Conservation (phyloP, 495 filamentous ascomycete species). For the Pyrenopolyporus hunteri region DNA sequence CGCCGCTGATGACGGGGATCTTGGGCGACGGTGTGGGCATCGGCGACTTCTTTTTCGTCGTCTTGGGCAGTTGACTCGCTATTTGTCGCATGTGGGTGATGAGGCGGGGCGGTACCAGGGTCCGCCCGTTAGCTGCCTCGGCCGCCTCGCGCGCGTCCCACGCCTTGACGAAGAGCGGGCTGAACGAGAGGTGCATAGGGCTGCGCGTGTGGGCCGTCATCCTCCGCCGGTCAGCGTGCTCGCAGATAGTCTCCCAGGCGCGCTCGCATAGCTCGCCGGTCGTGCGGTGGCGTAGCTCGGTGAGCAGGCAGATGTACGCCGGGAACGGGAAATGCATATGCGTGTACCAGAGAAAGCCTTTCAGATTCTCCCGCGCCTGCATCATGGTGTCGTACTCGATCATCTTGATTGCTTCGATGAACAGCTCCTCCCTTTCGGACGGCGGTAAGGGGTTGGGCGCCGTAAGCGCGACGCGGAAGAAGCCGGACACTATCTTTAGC, state of each 20-base stretch:
- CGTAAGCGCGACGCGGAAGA: constrained; percentile 39
- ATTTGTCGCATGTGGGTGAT: constrained; percentile 49
- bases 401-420: constrained; percentile 56
- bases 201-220: constrained; percentile 50
- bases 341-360: constrained; percentile 59
- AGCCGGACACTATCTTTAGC: constrained; percentile 44
- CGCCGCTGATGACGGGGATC: constrained; percentile 35
- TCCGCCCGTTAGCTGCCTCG: constrained; percentile 49
- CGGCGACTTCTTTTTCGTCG: constrained; percentile 33
- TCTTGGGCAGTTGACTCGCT: constrained; percentile 34
- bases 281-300: constrained; percentile 53
- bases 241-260: constrained; percentile 57
- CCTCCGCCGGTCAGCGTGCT: constrained; percentile 55
- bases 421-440: constrained; percentile 51
- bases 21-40: constrained; percentile 41
- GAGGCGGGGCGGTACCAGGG: constrained; percentile 48
- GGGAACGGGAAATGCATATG: constrained; percentile 59
- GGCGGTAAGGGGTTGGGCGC: constrained; percentile 40
- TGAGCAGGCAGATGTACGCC: constrained; percentile 59
- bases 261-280: constrained; percentile 59
- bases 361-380: constrained; percentile 51
- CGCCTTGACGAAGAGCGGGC: constrained; percentile 57
- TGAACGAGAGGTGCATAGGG: constrained; percentile 59
- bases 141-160: constrained; percentile 59
- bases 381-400: constrained; percentile 60